Evolutionary conservation across 148 eudicot species (phyloP), one percentile per base, ranked within the genome.

Genomic region (Diospyros lotus): DNA sequence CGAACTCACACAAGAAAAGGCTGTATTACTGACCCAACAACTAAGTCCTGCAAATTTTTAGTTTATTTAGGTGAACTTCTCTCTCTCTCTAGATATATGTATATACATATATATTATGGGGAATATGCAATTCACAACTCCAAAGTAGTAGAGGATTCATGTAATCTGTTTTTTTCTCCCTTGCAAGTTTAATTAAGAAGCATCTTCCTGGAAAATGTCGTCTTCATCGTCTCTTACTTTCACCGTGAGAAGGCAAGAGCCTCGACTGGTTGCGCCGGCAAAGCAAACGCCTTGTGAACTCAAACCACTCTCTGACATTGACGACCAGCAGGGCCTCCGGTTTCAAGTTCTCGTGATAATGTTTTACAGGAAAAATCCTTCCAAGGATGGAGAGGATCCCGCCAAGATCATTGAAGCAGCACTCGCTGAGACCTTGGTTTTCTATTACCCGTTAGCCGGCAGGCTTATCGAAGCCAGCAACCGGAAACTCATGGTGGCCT

Each of bases 391-490:
- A 12, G 7, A 11, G 42, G 72, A 75, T 18, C 77, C 58, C 6
- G 78, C n/a, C 11, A 52, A 42, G 9, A 4, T 61, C 15, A 58
- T 60, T 3, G 44, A 43, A 58, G 58, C 44, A 56, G 72, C 66
- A 46, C 44, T 75, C 9, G 39, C 71, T 4, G 58, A 67, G 28
- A 41, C 66, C 7, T 58, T 75, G 5, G 60, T 69, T 1, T 69
- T 13, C 18, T 76, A 69, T 40, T 69, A 76, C 51, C 79, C 78
- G 9, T 67, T 44, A 12, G 79, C 74, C 1, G 79, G 79, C 6
- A 69, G 79, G 58, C 41, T 76, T 9, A 2, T 38, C 8, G 74
- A 59, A 28, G 74, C 40, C 9, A 60, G 62, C 6, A 64, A 59
- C 6, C 39, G 58, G 2, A 69, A 76, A 2, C 61, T 76, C 4